These are phyloP conservation scores for Begonia loranthoides DNA, from an alignment of 306 rosid species.

Conservation along the genomic window DNA sequence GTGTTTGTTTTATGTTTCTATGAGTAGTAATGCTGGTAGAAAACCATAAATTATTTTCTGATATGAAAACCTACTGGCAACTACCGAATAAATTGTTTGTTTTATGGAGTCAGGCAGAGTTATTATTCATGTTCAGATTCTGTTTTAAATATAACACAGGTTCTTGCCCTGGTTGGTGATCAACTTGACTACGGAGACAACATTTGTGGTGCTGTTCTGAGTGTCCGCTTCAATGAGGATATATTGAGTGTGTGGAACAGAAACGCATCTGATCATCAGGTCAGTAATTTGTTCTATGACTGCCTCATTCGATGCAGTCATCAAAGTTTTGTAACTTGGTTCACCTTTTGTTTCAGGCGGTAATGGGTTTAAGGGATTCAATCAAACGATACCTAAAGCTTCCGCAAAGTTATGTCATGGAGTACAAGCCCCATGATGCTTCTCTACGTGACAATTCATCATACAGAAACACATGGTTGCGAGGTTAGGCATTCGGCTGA, in stretches of 20 bases:
- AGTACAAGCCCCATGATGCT: constrained; percentile 87
- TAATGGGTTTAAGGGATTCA: constrained; percentile 78
- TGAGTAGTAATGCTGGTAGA: too few species aligned
- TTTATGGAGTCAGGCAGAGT: too few species aligned
- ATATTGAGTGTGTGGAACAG: constrained; percentile 88
- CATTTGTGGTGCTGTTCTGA: constrained; percentile 85
- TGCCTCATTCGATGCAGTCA: neutral
- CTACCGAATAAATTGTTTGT: too few species aligned
- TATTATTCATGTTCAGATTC: neutral
- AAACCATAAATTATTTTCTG: too few species aligned
- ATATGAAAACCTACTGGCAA: too few species aligned
- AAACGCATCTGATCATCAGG: constrained; percentile 86
- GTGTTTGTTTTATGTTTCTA: too few species aligned
- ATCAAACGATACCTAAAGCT: constrained; percentile 68
- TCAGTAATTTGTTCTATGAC: constrained; percentile 13
- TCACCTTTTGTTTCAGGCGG: constrained; percentile 36
- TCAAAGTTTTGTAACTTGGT: neutral
- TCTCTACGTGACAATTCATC: constrained; percentile 88
- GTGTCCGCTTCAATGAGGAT: constrained; percentile 89
- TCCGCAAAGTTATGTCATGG: constrained; percentile 53
- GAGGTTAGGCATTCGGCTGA: too few species aligned
- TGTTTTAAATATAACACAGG: constrained; percentile 19
- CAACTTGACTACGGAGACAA: constrained; percentile 83
- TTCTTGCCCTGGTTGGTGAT: constrained; percentile 84
- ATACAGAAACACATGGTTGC: constrained; percentile 86